Evolutionary conservation across 2,329 filamentous ascomycete species (phyloP).

Genomic region (Geosmithia morbida): DNA sequence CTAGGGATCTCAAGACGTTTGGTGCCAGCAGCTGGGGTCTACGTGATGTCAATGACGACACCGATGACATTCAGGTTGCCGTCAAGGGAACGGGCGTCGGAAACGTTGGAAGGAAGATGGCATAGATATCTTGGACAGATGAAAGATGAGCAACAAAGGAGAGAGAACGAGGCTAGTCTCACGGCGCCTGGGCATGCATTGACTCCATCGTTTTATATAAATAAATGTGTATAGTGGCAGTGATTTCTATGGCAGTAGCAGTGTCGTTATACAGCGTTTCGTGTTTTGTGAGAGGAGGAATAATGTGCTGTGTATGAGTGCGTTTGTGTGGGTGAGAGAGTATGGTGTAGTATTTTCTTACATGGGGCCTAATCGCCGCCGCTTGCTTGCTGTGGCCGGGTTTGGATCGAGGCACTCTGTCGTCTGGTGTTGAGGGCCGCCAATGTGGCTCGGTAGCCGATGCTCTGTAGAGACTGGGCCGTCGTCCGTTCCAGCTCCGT

Average conservation of each 20-base stretch:
- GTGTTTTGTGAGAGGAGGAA: background rate
- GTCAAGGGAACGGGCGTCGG: conserved; percentile 89
- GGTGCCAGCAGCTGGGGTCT: conserved; percentile 86
- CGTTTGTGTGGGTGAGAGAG: background rate
- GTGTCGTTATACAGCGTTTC: background rate
- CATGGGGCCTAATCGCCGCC: background rate
- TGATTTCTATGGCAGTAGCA: background rate
- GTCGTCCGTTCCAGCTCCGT: conserved; percentile 30
- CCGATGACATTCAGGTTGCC: conserved; percentile 67
- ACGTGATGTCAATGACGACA: conserved; percentile 53
- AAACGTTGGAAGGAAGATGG: conserved; percentile 86
- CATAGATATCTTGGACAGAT: conserved; percentile 25
- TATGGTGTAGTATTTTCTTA: background rate
- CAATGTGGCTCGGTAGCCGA: conserved; percentile 38
- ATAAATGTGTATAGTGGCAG: background rate
- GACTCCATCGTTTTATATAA: background rate
- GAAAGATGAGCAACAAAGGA: conserved; percentile 2
- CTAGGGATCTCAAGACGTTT: conserved; percentile 76
- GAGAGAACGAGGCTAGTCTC: background rate
- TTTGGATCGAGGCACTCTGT: conserved; percentile 1
- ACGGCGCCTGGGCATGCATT: conserved; percentile 4
- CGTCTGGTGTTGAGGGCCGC: conserved; percentile 33
- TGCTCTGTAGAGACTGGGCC: conserved; percentile 35
- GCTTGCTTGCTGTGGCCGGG: background rate
- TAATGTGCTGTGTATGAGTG: background rate